Evolutionary conservation across 441 rosid genomes (phyloP), one percentile per base, ranked within the genome.

Genomic region (Rhodomyrtus psidioides): DNA sequence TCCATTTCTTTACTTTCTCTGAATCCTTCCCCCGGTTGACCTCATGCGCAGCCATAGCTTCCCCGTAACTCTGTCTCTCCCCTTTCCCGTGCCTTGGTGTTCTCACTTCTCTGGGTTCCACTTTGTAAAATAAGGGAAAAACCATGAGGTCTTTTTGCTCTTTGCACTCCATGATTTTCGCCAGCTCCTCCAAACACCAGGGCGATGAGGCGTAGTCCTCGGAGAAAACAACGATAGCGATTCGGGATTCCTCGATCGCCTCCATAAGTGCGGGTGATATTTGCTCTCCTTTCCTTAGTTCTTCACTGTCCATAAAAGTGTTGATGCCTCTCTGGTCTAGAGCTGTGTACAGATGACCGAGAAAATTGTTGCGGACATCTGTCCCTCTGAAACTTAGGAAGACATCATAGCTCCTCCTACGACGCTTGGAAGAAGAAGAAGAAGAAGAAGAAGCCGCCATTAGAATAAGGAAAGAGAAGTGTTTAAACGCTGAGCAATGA

Each of bases 401-500:
- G 16, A 58, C 19, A 0, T 58, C 4, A 0, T n/a, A n/a, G n/a
- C 17, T 13, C 30, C 1, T 58, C n/a, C 28, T 58, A 0, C 0
- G 17, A n/a, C n/a, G n/a, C 4, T n/a, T n/a, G 3, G 28, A 58
- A 3, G 30, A 59, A 59, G 49, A 8, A 7, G 46, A 44, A 44
- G 46, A 44, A 7, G 44, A 57, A 7, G 46, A 57, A n/a, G 65
- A n/a, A 58, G 65, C 16, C 16, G 55, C 19, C 65, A 58, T 58
- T 58, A 58, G 7, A 58, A 58, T 12, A 2, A 55, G 2, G 0
- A 21, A 3, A 55, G 12, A n/a, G 5, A 42, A 5, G 44, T 42
- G 44, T 5, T 42, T 3, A 42, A 13, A 58, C 7, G 2, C 13
- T 2, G 1, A 26, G 16, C 1, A 58, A n/a, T 57, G 28, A 57